phyloP scores from a whole-genome alignment of 2,329 filamentous ascomycete genomes.

The Podosphaera fusca region DNA sequence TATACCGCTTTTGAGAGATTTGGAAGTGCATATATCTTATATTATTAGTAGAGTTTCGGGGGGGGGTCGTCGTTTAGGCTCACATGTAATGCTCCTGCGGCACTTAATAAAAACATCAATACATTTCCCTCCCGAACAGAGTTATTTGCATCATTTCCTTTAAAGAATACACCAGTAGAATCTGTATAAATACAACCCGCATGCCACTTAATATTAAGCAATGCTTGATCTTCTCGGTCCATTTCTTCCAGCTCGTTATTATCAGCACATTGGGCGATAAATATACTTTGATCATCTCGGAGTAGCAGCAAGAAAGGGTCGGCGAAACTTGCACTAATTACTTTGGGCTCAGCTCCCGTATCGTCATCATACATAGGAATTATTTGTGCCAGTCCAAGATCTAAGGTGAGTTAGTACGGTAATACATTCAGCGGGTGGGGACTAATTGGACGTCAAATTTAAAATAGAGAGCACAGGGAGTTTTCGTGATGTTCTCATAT shows the following conservation, averaged over 20 bases:
- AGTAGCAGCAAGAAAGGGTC: slow-evolving; percentile 72
- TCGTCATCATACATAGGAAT: slow-evolving; percentile 83
- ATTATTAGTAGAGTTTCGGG: slow-evolving; percentile 4
- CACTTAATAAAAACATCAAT: slow-evolving; percentile 55
- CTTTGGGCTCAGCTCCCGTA: slow-evolving; percentile 55
- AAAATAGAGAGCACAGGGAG: not conserved
- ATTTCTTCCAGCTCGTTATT: slow-evolving; percentile 72
- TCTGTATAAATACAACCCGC: slow-evolving; percentile 71
- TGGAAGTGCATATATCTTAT: slow-evolving; percentile 52
- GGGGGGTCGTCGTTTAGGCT: slow-evolving; percentile 15
- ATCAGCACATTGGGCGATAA: slow-evolving; percentile 56
- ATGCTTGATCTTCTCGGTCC: slow-evolving; percentile 33
- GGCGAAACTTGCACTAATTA: slow-evolving; percentile 59
- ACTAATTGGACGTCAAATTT: not conserved
- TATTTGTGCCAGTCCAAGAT: slow-evolving; percentile 74
- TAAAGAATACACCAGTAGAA: slow-evolving; percentile 29
- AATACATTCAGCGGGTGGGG: not conserved
- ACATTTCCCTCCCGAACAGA: slow-evolving; percentile 21
- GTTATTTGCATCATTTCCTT: slow-evolving; percentile 18
- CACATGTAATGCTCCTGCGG: slow-evolving; percentile 53
- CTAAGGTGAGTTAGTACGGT: slow-evolving; percentile 20
- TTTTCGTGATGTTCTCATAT: slow-evolving; percentile 8
- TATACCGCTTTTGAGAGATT: slow-evolving; percentile 50
- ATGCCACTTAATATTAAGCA: slow-evolving; percentile 47
- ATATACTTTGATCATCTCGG: slow-evolving; percentile 60